phyloP scores from a whole-genome alignment of 73 alveolate genomes.

The Tetrahymena malaccensis region DNA sequence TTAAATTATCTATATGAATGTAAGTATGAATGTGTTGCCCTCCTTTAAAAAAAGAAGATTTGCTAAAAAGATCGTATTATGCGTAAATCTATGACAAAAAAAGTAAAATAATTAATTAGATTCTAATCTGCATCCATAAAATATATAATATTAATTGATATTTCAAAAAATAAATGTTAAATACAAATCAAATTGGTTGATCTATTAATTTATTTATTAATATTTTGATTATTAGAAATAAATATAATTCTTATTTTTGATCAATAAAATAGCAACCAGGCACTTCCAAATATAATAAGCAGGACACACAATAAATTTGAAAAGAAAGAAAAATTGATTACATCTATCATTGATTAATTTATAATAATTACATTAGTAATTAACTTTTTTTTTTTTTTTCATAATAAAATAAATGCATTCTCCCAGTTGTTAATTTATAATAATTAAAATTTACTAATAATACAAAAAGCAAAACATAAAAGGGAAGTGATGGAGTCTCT shows the following conservation, averaged over 20 bases:
- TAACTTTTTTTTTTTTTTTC: not conserved
- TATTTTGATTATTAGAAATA: no score
- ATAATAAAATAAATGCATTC: not conserved
- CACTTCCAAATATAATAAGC: not conserved
- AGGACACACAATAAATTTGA: not conserved
- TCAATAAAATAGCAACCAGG: not conserved
- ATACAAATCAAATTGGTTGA: not conserved
- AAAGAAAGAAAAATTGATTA: not conserved
- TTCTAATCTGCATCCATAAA: not conserved
- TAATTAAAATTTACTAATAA: not conserved
- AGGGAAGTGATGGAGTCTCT: conserved; percentile 2
- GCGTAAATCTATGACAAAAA: not conserved
- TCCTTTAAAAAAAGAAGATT: not conserved
- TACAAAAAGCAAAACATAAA: not conserved
- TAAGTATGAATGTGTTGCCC: not conserved
- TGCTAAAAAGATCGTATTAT: not conserved
- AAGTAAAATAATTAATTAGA: not conserved
- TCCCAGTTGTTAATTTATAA: not conserved
- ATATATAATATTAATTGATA: no score
- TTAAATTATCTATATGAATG: no score
- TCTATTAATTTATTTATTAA: no score
- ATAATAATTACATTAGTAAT: not conserved
- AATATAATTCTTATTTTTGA: not conserved
- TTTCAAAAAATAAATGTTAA: not conserved
- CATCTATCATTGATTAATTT: not conserved